These are phyloP conservation scores for Gaeumannomyces sp. DNA, from an alignment of 2,329 filamentous ascomycete genomes.

Conservation along the genomic window DNA sequence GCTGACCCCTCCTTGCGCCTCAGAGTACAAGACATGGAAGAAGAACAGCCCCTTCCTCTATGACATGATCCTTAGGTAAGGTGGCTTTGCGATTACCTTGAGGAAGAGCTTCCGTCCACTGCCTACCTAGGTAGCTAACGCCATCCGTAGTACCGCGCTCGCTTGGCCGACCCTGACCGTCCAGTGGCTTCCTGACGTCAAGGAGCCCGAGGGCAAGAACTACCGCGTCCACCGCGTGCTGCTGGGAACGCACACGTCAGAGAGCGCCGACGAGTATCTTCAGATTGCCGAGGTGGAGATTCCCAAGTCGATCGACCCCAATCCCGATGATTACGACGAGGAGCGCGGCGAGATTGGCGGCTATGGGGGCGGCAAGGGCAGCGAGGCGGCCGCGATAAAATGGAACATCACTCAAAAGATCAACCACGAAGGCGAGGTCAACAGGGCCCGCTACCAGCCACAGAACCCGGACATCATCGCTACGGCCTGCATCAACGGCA, in stretches of 20 bases:
- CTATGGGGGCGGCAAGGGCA: constrained; percentile 55
- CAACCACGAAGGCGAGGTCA: constrained; percentile 92
- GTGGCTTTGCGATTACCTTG: constrained; percentile 2
- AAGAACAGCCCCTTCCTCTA: constrained; percentile 99
- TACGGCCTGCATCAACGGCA: constrained; percentile 81
- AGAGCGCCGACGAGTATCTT: constrained; percentile 79
- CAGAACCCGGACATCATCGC: constrained; percentile 97
- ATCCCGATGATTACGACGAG: constrained; percentile 82
- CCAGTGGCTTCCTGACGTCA: constrained; percentile 96
- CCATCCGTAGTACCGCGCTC: constrained; percentile 63
- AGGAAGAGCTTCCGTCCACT: constrained; percentile 11
- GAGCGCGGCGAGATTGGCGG: constrained; percentile 90
- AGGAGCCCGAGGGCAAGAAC: constrained; percentile 79
- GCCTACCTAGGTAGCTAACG: neutral
- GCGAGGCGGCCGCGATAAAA: constrained; percentile 70
- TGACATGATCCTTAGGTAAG: constrained; percentile 83
- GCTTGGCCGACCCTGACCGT: constrained; percentile 97
- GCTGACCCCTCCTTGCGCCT: constrained; percentile 9
- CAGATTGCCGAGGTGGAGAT: constrained; percentile 94
- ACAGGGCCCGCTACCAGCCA: constrained; percentile 96
- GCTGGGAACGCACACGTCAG: constrained; percentile 90
- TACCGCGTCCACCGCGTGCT: constrained; percentile 83
- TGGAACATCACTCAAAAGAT: constrained; percentile 95
- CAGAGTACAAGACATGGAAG: constrained; percentile 99
- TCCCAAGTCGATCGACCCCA: constrained; percentile 69